These are phyloP conservation scores for Spongospora subterranea DNA, from an alignment of 208 protist species.

Conservation along the genomic window DNA sequence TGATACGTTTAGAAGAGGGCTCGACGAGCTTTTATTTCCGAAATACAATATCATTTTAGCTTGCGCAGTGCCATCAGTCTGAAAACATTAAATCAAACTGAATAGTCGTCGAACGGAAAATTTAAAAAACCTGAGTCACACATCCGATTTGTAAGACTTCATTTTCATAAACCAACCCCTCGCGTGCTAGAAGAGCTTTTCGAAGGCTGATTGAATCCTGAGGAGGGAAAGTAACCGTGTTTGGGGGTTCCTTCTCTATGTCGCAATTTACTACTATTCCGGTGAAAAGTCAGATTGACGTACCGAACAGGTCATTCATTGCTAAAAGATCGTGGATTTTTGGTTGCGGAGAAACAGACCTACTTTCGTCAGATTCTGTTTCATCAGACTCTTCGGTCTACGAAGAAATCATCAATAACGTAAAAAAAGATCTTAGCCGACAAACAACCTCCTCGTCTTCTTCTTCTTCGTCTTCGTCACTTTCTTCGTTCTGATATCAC, in stretches of 20 bases:
- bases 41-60: constrained; percentile 52
- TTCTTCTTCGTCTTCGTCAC: constrained; percentile 7
- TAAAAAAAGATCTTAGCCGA: no score
- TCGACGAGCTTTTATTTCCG: neutral
- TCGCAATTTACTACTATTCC: no score
- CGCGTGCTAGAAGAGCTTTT: neutral
- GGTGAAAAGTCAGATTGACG: no score
- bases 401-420: no score
- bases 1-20: neutral
- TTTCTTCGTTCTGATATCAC: no score
- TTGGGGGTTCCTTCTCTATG: neutral
- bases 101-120: neutral
- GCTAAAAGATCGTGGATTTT: constrained; percentile 13
- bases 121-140: neutral
- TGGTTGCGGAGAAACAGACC: neutral
- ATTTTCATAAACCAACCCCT: constrained; percentile 9
- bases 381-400: neutral
- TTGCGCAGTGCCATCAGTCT: neutral
- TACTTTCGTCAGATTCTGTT: neutral
- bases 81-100: neutral
- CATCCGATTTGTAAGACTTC: constrained; percentile 9
- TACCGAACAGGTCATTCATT: constrained; percentile 31
- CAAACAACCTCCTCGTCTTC: no score
- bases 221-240: neutral
- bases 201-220: neutral